These are phyloP conservation scores for Hyphopichia burtonii DNA, from an alignment of 1,139 yeast genomes.

Conservation along the genomic window DNA sequence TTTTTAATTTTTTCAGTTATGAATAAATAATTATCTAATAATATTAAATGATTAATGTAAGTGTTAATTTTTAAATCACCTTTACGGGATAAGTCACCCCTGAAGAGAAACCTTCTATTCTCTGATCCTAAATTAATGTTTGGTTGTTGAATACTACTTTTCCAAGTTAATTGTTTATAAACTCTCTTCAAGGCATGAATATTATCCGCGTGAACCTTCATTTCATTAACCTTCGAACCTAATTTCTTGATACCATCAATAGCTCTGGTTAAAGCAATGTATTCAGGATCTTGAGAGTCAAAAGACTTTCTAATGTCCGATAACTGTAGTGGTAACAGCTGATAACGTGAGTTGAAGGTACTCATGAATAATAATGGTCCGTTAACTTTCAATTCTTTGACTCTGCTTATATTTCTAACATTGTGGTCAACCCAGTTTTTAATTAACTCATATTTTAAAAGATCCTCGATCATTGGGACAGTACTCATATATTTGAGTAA, in stretches of 20 bases:
- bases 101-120: conserved; percentile 54
- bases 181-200: conserved; percentile 47
- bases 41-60: conserved; percentile 51
- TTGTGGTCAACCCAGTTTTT: conserved; percentile 55
- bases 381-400: conserved; percentile 49
- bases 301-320: conserved; percentile 53
- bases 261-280: conserved; percentile 52
- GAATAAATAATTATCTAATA: conserved; percentile 71
- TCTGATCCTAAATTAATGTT: conserved; percentile 56
- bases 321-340: conserved; percentile 67
- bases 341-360: conserved; percentile 74
- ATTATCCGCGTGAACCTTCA: conserved; percentile 57
- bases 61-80: conserved; percentile 61
- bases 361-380: conserved; percentile 65
- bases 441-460: conserved; percentile 43
- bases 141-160: conserved; percentile 35
- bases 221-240: conserved; percentile 43
- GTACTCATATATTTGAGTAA: conserved; percentile 60
- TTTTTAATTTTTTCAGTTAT: conserved; percentile 54
- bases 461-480: conserved; percentile 32
- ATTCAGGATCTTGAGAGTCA: conserved; percentile 54
- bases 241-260: conserved; percentile 39
- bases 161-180: conserved; percentile 51
- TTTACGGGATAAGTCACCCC: conserved; percentile 62
- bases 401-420: conserved; percentile 33